phyloP scores from a whole-genome alignment of 2,329 filamentous ascomycete species.

The Aureobasidium sp. region DNA sequence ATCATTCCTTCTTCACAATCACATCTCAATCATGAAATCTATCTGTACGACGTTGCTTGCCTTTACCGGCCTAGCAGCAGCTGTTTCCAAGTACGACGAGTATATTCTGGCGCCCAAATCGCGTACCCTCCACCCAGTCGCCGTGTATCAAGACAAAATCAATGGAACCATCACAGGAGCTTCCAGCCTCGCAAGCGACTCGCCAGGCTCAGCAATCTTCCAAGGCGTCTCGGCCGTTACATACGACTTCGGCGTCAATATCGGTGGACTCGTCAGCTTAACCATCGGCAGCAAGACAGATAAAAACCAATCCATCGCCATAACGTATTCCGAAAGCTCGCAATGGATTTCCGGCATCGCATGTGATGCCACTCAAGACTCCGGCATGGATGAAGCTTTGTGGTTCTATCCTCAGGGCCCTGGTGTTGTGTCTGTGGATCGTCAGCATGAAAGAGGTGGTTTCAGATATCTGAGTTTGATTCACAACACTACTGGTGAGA shows the following conservation, averaged over 20 bases:
- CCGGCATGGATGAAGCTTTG: constrained; percentile 39
- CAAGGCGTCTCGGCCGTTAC: constrained; percentile 30
- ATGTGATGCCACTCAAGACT: constrained; percentile 39
- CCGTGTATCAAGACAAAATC: constrained; percentile 30
- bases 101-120: constrained; percentile 36
- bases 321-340: constrained; percentile 35
- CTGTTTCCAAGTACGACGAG: constrained; percentile 27
- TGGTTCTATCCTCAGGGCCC: constrained; percentile 37
- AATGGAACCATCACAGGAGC: constrained; percentile 32
- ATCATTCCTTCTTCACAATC: neutral
- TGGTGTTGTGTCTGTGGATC: constrained; percentile 34
- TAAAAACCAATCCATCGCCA: constrained; percentile 31
- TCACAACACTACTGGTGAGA: constrained; percentile 34
- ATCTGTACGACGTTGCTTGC: neutral
- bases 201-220: constrained; percentile 27
- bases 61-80: constrained; percentile 1
- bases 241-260: constrained; percentile 34
- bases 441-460: constrained; percentile 35
- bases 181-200: constrained; percentile 24
- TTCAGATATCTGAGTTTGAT: constrained; percentile 40
- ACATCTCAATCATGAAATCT: neutral
- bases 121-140: constrained; percentile 27
- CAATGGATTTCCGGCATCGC: constrained; percentile 41
- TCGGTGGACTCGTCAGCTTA: constrained; percentile 33
- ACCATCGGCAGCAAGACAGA: constrained; percentile 26